phyloP scores from a whole-genome alignment of 1,284 basidiomycete genomes.

The Phellinidium pouzarii region DNA sequence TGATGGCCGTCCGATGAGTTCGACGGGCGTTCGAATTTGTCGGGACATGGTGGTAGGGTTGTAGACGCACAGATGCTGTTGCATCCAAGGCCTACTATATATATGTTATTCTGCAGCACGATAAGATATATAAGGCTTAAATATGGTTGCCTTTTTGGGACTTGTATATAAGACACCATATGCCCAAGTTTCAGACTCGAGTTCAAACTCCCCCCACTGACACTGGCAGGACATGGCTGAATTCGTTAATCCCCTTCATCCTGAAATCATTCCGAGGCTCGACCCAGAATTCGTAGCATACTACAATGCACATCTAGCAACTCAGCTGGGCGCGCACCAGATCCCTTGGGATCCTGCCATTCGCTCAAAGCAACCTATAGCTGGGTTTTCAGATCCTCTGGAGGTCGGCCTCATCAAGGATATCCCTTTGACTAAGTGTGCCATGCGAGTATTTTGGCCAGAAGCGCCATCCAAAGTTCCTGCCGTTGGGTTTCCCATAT shows the following conservation, averaged over 20 bases:
- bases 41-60: conserved; percentile 27
- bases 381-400: conserved; percentile 48
- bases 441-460: conserved; percentile 52
- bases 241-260: conserved; percentile 46
- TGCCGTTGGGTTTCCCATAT: conserved; percentile 49
- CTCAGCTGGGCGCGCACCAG: conserved; percentile 44
- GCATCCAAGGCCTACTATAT: too few species aligned
- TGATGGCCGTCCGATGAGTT: conserved; percentile 36
- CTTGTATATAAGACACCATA: background rate
- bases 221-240: conserved; percentile 28
- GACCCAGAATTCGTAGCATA: conserved; percentile 59
- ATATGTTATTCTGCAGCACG: background rate
- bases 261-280: conserved; percentile 46
- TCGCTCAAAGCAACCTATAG: conserved; percentile 46
- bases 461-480: conserved; percentile 37
- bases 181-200: background rate
- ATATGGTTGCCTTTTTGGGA: conserved; percentile 4
- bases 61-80: conserved; percentile 39
- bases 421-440: conserved; percentile 38
- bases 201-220: background rate
- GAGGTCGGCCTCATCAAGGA: conserved; percentile 48
- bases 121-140: background rate
- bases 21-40: conserved; percentile 35
- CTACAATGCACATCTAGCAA: conserved; percentile 44
- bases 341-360: conserved; percentile 53